Conservation (phyloP, 805 yeast genomes). For the Pichia occidentalis region DNA sequence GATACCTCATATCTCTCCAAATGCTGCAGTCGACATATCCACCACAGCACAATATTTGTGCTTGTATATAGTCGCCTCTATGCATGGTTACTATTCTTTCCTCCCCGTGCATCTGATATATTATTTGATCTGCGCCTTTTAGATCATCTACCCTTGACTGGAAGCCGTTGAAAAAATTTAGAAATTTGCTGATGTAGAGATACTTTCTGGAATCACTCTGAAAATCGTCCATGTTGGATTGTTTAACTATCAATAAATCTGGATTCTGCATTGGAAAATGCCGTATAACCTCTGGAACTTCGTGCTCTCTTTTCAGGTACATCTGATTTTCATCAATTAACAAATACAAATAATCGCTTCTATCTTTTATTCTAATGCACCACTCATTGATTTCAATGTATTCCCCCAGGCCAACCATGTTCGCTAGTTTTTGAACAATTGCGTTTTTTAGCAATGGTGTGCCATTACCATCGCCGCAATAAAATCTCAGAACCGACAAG, state of each 20-base stretch:
- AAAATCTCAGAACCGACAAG: conserved; percentile 11
- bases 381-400: conserved; percentile 6
- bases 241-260: neutral
- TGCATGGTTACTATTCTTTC: conserved; percentile 6
- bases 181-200: conserved; percentile 1
- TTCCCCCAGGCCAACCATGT: neutral
- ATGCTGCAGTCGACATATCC: conserved; percentile 3
- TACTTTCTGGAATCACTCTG: neutral
- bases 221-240: too few relatives aligned
- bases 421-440: conserved; percentile 10
- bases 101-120: conserved; percentile 1
- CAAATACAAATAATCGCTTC: neutral
- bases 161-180: neutral
- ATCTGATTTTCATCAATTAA: conserved; percentile 3
- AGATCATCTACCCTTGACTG: conserved; percentile 8
- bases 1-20: too few relatives aligned
- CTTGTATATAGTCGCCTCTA: conserved; percentile 6
- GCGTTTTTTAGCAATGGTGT: conserved; percentile 4
- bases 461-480: conserved; percentile 11
- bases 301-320: conserved; percentile 4
- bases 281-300: conserved; percentile 2
- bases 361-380: conserved; percentile 3
- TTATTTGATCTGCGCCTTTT: conserved; percentile 7
- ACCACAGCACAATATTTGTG: conserved; percentile 9
- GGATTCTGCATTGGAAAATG: conserved; percentile 3